Evolutionary conservation across 768 basidiomycete genomes (phyloP), one percentile per base, ranked within the genome.

Genomic region (Lactarius sanguifluus): DNA sequence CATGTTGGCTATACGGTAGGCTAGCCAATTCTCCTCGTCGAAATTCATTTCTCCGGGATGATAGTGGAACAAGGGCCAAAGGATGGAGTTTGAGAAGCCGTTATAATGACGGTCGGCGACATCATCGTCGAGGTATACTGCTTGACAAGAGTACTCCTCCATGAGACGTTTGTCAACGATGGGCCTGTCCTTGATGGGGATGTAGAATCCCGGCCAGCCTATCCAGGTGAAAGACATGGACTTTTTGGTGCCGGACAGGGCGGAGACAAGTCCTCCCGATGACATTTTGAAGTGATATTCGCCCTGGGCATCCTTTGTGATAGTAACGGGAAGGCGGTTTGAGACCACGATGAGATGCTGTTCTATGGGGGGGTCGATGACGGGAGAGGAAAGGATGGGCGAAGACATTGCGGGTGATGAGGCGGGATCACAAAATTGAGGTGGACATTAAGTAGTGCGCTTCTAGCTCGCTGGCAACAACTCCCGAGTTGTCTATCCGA

Each of bases 21-120:
- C 97, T 61, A 89, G 86, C 97, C 97, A 99, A 76, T 98, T 93
- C 75, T 92, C 92, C 80, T 97, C 94, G 77, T 98, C 96, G 74
- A 99, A 99, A 78, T 94, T 96, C 95, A 99, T 98, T 80, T 98
- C 97, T 70, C 96, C 96, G 9, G 97, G 97, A 77, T 98, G 96
- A 79, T 98, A 99, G 77, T 99, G 97, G 84, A 99, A 98, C 57
- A 99, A 82, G 2, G 97, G 97, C 97, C 97, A 99, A 59, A 99
- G 87, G 79, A 99, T 98, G 62, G 96, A 97, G 80, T 99, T 99
- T 72, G 96, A 96, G 84, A 99, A 98, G 64, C 97, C 94, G 75
- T 96, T 96, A 80, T 94, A 99, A 78, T 98, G 96, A 61, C 90
- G 86, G 77, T 99, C 97, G n/a, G 97, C 96, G 70, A 99, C 86